These are phyloP conservation scores for Nigrospora osmanthi DNA, from an alignment of 2,329 filamentous ascomycete species.

Conservation along the genomic window DNA sequence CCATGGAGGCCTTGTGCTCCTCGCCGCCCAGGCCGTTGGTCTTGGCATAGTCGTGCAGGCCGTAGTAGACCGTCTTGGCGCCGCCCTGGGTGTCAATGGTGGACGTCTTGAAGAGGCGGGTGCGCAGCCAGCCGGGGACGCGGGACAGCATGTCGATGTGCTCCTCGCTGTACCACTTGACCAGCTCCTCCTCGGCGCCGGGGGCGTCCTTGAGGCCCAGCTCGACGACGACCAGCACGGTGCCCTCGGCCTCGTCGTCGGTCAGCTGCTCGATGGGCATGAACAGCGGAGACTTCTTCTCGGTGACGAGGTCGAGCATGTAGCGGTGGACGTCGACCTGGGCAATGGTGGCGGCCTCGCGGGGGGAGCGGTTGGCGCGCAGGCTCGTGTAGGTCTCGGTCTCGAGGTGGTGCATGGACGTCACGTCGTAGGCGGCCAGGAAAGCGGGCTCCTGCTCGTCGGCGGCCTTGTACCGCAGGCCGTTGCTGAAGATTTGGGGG, in stretches of 20 bases:
- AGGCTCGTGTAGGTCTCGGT: constrained; percentile 62
- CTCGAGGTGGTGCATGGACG: constrained; percentile 62
- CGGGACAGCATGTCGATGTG: constrained; percentile 65
- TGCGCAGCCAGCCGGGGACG: constrained; percentile 72
- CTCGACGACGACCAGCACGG: constrained; percentile 55
- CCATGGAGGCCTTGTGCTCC: constrained; percentile 54
- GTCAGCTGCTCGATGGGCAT: constrained; percentile 50
- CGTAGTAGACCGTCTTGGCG: constrained; percentile 49
- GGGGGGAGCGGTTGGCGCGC: constrained; percentile 46
- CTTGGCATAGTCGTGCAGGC: constrained; percentile 65
- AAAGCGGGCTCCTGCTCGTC: constrained; percentile 59
- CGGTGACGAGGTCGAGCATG: constrained; percentile 60
- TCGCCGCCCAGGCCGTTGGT: constrained; percentile 58
- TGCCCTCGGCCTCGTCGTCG: constrained; percentile 49
- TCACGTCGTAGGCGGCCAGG: constrained; percentile 77
- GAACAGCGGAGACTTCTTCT: constrained; percentile 48
- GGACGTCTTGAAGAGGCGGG: constrained; percentile 61
- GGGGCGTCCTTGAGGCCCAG: constrained; percentile 45
- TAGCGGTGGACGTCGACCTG: constrained; percentile 58
- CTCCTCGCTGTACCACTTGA: constrained; percentile 68
- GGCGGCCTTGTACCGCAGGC: constrained; percentile 67
- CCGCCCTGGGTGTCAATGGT: constrained; percentile 37
- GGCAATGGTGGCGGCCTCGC: constrained; percentile 45
- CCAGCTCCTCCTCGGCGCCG: constrained; percentile 42
- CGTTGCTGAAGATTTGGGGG: constrained; percentile 65